phyloP scores from a whole-genome alignment of 2,329 filamentous ascomycete species.

The Lasiodiplodia sp. region DNA sequence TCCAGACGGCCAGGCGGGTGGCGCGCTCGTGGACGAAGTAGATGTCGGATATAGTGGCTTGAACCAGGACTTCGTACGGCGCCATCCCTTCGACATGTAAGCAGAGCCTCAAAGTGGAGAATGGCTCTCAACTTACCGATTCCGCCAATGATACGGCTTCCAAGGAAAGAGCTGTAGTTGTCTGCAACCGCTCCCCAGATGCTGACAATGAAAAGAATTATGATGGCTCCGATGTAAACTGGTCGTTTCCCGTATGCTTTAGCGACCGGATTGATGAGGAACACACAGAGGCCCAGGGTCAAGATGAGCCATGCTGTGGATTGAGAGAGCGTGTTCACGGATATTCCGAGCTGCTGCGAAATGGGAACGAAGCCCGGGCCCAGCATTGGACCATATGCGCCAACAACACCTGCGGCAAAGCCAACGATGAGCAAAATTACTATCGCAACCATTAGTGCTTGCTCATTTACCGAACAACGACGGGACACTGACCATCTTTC shows the following conservation, averaged over 20 bases:
- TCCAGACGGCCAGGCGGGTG: conserved; percentile 49
- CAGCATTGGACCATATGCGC: conserved; percentile 61
- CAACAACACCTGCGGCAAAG: conserved; percentile 57
- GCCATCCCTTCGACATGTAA: conserved; percentile 49
- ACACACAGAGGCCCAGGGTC: conserved; percentile 56
- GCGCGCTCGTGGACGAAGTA: conserved; percentile 56
- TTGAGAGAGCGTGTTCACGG: conserved; percentile 54
- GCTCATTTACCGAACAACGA: not conserved
- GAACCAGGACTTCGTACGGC: conserved; percentile 60
- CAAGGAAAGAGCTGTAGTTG: conserved; percentile 56
- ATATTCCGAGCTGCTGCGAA: conserved; percentile 52
- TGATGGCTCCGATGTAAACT: conserved; percentile 57
- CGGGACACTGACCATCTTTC: conserved; percentile 62
- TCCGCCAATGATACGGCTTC: conserved; percentile 55
- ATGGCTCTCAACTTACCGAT: conserved; percentile 39
- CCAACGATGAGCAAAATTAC: conserved; percentile 69
- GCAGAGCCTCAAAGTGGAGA: not conserved
- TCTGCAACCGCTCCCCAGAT: conserved; percentile 58
- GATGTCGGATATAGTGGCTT: conserved; percentile 57
- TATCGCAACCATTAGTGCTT: not conserved
- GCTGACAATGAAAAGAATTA: conserved; percentile 57
- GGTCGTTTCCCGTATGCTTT: conserved; percentile 60
- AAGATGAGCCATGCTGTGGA: conserved; percentile 59
- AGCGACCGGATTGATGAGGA: conserved; percentile 61
- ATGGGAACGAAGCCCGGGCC: conserved; percentile 59